Conservation (phyloP, 2,329 filamentous ascomycete genomes). For the Colletotrichum eremochloae region DNA sequence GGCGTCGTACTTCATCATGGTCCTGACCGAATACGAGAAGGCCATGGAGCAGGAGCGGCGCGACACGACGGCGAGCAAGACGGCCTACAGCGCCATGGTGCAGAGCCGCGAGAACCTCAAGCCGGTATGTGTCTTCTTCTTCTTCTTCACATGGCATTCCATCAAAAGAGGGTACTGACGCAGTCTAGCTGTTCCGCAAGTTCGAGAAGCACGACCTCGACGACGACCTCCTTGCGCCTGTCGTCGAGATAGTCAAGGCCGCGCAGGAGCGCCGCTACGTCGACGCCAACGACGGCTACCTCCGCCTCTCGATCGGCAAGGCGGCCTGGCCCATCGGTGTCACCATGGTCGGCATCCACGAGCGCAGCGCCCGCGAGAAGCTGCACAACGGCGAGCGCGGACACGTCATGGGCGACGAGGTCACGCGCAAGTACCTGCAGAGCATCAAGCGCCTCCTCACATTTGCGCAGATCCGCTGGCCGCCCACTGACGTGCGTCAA, state of each 20-base stretch:
- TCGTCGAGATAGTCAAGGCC: constrained; percentile 92
- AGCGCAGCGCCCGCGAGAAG: constrained; percentile 95
- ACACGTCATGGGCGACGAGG: constrained; percentile 97
- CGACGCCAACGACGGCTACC: constrained; percentile 95
- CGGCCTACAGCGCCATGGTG: constrained; percentile 86
- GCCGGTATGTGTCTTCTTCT: constrained; percentile 64
- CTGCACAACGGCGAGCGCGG: constrained; percentile 89
- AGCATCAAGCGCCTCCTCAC: constrained; percentile 97
- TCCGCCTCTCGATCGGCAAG: constrained; percentile 93
- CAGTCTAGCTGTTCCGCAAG: constrained; percentile 79
- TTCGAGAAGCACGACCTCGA: constrained; percentile 87
- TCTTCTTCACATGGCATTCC: not conserved
- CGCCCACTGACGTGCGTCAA: constrained; percentile 90
- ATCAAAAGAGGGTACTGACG: constrained; percentile 29
- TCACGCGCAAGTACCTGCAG: constrained; percentile 94
- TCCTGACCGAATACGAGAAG: constrained; percentile 87
- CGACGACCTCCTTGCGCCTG: constrained; percentile 81
- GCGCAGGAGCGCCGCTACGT: constrained; percentile 94
- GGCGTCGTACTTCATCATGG: constrained; percentile 95
- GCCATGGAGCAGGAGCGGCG: constrained; percentile 77
- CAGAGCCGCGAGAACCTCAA: constrained; percentile 90
- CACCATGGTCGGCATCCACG: constrained; percentile 99
- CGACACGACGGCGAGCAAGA: constrained; percentile 82
- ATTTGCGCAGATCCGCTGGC: constrained; percentile 97
- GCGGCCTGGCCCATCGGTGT: constrained; percentile 99